phyloP scores from a whole-genome alignment of 176 grass and related monocot genomes.

The Pharus latifolius region DNA sequence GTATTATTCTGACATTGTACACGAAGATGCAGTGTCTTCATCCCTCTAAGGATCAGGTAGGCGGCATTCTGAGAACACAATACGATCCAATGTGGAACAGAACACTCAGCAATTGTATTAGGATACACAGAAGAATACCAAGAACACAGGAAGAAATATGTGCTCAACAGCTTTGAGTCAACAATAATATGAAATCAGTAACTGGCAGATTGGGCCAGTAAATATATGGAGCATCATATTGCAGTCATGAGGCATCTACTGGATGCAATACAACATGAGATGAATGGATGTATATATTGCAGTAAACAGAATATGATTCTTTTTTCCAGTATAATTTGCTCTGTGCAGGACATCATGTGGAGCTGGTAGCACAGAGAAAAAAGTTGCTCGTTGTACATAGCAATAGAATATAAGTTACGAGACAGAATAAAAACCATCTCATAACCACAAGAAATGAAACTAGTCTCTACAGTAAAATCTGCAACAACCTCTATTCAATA shows the following conservation, averaged over 20 bases:
- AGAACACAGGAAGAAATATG: not conserved
- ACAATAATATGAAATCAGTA: not conserved
- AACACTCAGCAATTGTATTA: not conserved
- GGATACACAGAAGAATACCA: not conserved
- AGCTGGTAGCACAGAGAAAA: not conserved
- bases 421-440: not conserved
- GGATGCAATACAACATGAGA: not conserved
- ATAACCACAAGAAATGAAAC: not conserved
- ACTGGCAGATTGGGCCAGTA: not conserved
- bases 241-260: too few relatives aligned
- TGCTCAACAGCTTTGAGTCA: not conserved
- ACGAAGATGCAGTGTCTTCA: conserved; percentile 99
- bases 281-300: not conserved
- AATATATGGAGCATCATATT: not conserved
- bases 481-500: not conserved
- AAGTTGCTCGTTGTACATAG: not conserved
- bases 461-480: not conserved
- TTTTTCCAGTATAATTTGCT: not conserved
- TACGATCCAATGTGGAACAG: not conserved
- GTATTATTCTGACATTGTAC: conserved; percentile 91
- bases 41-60: conserved; percentile 84
- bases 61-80: conserved; percentile 78
- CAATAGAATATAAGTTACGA: not conserved
- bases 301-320: not conserved
- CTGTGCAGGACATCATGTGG: not conserved